Evolutionary conservation across 345 rosid species (phyloP), one percentile per base, ranked within the genome.

Genomic region (Conringia planisiliqua): DNA sequence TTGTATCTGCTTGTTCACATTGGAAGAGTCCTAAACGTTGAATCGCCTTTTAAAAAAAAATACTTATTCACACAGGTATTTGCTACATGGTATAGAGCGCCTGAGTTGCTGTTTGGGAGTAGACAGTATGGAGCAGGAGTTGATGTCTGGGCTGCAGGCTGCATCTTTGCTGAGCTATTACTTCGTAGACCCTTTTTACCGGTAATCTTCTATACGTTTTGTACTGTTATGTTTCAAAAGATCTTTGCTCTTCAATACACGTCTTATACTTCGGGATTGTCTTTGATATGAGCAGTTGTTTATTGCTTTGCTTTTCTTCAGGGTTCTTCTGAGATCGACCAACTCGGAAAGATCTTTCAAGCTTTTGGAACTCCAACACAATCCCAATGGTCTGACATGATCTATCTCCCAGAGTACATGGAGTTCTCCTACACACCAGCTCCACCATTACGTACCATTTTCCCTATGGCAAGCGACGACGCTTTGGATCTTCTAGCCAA

Each of bases 81-180:
- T 84, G 87, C 89, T 55, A 82, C 83, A 60, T 86, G 89, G 87
- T 86, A 86, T 71, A 82, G 89, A 79, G 86, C 89, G 17, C 89
- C 89, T 44, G 89, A 86, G 70, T 66, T 86, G 35, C 48, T 86
- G 22, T 86, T 86, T 70, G 89, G 89, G 47, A 63, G 87, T 66
- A 78, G 81, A 73, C 89, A 81, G 42, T 86, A 86, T 39, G 89
- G 85, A 50, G 77, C 86, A 33, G 85, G 82, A 20, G 89, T 86
- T 81, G 89, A 86, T 84, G 87, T 86, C 7, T 84, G 86, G 89
- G 89, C 89, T 69, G 89, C 87, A 36, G 89, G 83, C 16, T 86
- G 87, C 71, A 82, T 86, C 73, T 86, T 86, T 59, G 89, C 89
- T 13, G 87, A 86, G 77, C 86, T 86, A 16, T 70, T 86, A 58